Base-by-base conservation (phyloP, 805 yeast genomes). In the Brettanomyces nanus region DNA sequence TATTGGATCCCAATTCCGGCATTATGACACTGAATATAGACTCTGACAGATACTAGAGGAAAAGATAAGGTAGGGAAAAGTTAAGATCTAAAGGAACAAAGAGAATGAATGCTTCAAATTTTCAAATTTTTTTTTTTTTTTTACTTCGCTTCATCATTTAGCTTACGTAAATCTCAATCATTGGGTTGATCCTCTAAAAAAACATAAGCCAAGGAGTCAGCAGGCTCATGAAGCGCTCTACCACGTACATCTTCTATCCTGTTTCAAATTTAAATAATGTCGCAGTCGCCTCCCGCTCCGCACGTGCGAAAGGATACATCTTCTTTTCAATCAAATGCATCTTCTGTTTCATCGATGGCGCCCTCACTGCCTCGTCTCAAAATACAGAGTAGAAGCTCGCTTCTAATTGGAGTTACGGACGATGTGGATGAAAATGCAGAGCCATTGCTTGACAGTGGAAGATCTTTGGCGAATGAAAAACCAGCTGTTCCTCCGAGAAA, bases 1-100 rank as follows among this genome's bases (percentile, higher is more conserved):
- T 74, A 50, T 82, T 79, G 33, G 34, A 31, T 13, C 34, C 34
- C 10, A 31, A 26, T 10, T 31, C 10, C 6, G 34, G 63, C 57
- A 63, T 59, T 58, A 23, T 19, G 25, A 5, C 6, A 19, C n/a
- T n/a, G n/a, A n/a, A n/a, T n/a, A n/a, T n/a, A n/a, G n/a, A 17
- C 3, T 28, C 29, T 13, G 6, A 18, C 13, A n/a, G n/a, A n/a
- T n/a, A n/a, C n/a, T n/a, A n/a, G n/a, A n/a, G n/a, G n/a, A n/a
- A n/a, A n/a, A n/a, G 11, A 23, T 23, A 28, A 18, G 4, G 14
- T 19, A 19, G 17, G 20, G 23, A 29, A 28, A 13, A 18, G 31
- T 19, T 29, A 28, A 11, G 10, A n/a, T 14, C 18, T 20, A 26
- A 29, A 26, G 20, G 26, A 22, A n/a, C 31, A 35, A 36, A 35